These are phyloP conservation scores for Penicillium daleae DNA, from an alignment of 495 filamentous ascomycete species.

Conservation along the genomic window DNA sequence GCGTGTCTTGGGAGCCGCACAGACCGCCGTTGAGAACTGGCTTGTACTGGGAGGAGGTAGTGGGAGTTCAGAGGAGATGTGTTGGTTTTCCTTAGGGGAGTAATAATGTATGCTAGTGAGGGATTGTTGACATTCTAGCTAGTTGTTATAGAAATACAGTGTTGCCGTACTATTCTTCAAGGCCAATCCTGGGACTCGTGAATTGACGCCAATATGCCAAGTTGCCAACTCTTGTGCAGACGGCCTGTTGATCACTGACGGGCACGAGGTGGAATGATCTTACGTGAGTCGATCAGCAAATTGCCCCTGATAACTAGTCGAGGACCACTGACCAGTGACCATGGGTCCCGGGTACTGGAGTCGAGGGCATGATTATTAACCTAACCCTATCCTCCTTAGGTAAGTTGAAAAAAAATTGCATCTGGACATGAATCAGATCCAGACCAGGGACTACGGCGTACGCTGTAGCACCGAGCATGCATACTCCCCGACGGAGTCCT, in stretches of 20 bases:
- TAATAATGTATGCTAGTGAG: too few relatives aligned
- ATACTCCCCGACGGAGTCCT: too few relatives aligned
- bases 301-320: slow-evolving; percentile 13
- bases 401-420: not conserved
- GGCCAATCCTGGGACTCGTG: not conserved
- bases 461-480: slow-evolving; percentile 10
- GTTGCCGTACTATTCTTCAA: not conserved
- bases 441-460: slow-evolving; percentile 2
- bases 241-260: slow-evolving; percentile 6
- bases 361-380: not conserved
- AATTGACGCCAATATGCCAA: not conserved
- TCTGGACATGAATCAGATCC: not conserved
- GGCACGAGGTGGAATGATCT: slow-evolving; percentile 24
- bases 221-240: not conserved
- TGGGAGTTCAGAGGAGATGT: too few relatives aligned
- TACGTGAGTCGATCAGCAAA: slow-evolving; percentile 28
- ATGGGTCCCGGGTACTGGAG: not conserved
- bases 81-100: too few relatives aligned
- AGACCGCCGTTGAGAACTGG: slow-evolving; percentile 21
- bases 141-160: not conserved
- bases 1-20: slow-evolving; percentile 26
- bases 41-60: too few relatives aligned
- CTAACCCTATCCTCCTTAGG: not conserved
- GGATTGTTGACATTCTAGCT: not conserved
- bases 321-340: not conserved